These are phyloP conservation scores for Endoconidiophora laricicola DNA, from an alignment of 2,329 filamentous ascomycete species.

Conservation along the genomic window DNA sequence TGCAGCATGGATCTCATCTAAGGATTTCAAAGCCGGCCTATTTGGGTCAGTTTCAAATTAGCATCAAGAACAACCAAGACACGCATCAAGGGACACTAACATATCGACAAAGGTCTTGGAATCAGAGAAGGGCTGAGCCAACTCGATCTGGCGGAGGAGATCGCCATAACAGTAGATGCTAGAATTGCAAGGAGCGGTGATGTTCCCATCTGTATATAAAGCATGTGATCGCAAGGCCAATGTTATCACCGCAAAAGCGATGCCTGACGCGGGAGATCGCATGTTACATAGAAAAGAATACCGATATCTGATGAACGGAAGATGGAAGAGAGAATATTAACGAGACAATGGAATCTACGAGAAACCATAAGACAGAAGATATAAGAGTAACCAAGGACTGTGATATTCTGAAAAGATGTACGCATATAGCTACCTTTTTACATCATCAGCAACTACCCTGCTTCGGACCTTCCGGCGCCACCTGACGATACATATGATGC, in stretches of 20 bases:
- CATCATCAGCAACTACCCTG: no score
- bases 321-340: not conserved
- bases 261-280: not conserved
- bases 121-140: constrained; percentile 46
- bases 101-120: constrained; percentile 59
- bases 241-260: constrained; percentile 11
- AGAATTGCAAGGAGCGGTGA: constrained; percentile 49
- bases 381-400: not conserved
- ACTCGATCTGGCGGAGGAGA: constrained; percentile 42
- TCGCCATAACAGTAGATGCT: constrained; percentile 52
- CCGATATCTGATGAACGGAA: not conserved
- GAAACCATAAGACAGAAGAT: not conserved
- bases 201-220: constrained; percentile 42
- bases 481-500: no score
- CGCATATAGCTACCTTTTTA: not conserved
- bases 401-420: not conserved
- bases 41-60: constrained; percentile 8
- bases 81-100: constrained; percentile 22
- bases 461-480: no score
- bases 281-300: not conserved
- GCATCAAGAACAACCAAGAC: not conserved
- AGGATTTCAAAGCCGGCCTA: constrained; percentile 41
- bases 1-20: constrained; percentile 43
- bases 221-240: constrained; percentile 17
- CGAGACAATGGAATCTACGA: not conserved